phyloP scores from a whole-genome alignment of 164 flowering plant species.

The Kalanchoe fedtschenkoi region DNA sequence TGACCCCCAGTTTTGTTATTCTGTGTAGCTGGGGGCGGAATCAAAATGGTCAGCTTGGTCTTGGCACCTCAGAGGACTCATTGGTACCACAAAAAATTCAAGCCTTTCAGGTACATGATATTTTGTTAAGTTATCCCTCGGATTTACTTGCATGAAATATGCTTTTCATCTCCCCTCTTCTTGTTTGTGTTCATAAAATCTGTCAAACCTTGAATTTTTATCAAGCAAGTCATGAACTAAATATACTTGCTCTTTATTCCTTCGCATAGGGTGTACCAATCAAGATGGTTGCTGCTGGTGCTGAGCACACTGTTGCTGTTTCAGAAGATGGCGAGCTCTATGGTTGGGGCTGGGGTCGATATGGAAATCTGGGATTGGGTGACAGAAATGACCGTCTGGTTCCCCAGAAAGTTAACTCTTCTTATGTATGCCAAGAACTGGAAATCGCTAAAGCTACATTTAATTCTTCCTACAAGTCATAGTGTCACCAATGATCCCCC shows the following conservation, averaged over 20 bases:
- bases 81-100: conserved; percentile 82
- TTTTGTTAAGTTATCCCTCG: conserved; percentile 3
- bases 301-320: conserved; percentile 93
- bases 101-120: conserved; percentile 61
- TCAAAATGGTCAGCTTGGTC: conserved; percentile 99
- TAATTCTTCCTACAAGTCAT: background rate
- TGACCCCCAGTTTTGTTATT: background rate
- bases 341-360: conserved; percentile 99
- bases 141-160: background rate
- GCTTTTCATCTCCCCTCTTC: background rate
- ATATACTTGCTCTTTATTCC: background rate
- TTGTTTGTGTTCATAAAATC: background rate
- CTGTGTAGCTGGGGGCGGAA: conserved; percentile 87
- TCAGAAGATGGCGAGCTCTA: conserved; percentile 88
- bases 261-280: conserved; percentile 57
- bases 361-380: conserved; percentile 96
- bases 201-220: background rate
- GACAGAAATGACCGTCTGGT: conserved; percentile 83
- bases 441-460: background rate
- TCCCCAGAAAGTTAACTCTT: conserved; percentile 62
- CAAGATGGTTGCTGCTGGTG: conserved; percentile 99
- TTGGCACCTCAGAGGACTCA: conserved; percentile 82
- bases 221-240: conserved; percentile 8
- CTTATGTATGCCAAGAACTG: conserved; percentile 35
- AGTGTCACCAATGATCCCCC: background rate